Evolutionary conservation across 2,329 filamentous ascomycete species (phyloP), one percentile per base, ranked within the genome.

Genomic region (Penicillium palitans): DNA sequence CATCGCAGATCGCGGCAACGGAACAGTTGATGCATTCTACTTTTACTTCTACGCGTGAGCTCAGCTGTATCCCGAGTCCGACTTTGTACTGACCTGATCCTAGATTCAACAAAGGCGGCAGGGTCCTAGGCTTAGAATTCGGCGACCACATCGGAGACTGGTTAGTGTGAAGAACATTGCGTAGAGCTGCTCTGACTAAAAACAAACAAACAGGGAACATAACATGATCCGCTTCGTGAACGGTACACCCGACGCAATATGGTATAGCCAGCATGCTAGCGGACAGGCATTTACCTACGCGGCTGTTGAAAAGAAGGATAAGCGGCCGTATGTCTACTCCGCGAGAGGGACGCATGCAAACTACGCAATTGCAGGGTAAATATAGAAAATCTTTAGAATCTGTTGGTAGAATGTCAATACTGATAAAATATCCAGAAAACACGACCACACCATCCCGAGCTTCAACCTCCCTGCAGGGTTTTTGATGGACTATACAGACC

Each of bases 111-210:
- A 79, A 79, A 63, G 84, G 83, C 17, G 82, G 83, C 31, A 76
- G 71, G 1, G 79, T 84, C 1, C 60, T 83, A 1, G 76, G 74
- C 2, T 63, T 80, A 57, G 77, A 83, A 63, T 80, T 84, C 45
- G 80, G 80, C 60, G 80, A 87, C 68, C 87, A 89, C 68, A 82
- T 89, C 31, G 87, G 86, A 9, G 85, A 87, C 67, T 87, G 84
- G 80, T 80, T 72, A 55, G 69, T 68, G 25, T 44, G n/a, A 40
- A 49, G 13, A 44, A 46, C 12, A n/a, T 6, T 4, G 24, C 1
- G 25, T n/a, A 10, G 13, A 39, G 41, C 12, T 33, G 51, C 8
- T 48, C 15, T 12, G 6, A 2, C 21, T 46, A 27, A 6, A 60
- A 67, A 2, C 5, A 8, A 35, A 5, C 12, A 42, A 61, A 68